phyloP scores from a whole-genome alignment of 495 filamentous ascomycete genomes.

The Aspergillus conjunctus region DNA sequence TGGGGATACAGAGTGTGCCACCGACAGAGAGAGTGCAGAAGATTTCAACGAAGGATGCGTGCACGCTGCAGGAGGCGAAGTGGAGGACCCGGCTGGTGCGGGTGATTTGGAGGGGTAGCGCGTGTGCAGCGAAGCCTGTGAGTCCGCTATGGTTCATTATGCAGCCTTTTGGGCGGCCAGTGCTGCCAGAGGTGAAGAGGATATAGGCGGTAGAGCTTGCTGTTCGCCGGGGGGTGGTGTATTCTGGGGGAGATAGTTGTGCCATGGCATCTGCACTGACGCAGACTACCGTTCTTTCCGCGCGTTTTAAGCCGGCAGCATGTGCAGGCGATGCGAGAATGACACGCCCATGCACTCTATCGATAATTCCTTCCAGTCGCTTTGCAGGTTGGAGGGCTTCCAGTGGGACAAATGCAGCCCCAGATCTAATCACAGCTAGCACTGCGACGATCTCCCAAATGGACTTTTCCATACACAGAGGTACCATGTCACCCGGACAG shows the following conservation, averaged over 20 bases:
- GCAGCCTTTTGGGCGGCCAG: conserved; percentile 7
- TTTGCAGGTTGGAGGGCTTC: background rate
- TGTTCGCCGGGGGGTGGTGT: background rate
- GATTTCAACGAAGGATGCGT: conserved; percentile 35
- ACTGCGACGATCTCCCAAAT: background rate
- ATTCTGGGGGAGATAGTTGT: background rate
- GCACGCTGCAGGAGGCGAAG: conserved; percentile 47
- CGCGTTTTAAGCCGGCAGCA: background rate
- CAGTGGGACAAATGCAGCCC: background rate
- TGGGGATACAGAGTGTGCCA: conserved; percentile 38
- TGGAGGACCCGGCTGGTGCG: conserved; percentile 53
- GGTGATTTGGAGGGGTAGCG: conserved; percentile 40
- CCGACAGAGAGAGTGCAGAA: conserved; percentile 34
- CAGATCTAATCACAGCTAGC: background rate
- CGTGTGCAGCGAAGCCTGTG: conserved; percentile 7
- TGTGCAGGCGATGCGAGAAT: background rate
- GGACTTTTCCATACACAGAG: background rate
- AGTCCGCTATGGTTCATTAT: conserved; percentile 1
- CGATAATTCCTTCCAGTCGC: background rate
- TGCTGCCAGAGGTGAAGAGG: conserved; percentile 9
- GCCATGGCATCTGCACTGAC: background rate
- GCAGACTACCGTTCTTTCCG: background rate
- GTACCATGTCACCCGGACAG: background rate
- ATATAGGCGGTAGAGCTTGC: background rate
- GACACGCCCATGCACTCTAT: background rate